Evolutionary conservation across 2,329 filamentous ascomycete species (phyloP), one percentile per base, ranked within the genome.

Genomic region (Cercospora zeina): DNA sequence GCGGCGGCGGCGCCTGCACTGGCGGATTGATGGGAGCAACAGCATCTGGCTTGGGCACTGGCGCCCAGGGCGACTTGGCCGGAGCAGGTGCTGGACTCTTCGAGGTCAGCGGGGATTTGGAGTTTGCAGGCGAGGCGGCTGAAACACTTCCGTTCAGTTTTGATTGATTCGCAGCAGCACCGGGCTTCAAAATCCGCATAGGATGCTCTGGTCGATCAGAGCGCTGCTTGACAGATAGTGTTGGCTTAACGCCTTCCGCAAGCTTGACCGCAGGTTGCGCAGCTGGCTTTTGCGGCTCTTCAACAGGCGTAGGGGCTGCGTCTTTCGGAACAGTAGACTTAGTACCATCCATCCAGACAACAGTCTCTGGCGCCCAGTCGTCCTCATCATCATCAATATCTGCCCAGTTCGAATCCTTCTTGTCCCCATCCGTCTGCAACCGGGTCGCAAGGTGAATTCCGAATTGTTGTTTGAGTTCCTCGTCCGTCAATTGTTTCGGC

Each of bases 371-470:
- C 13, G 87, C 89, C 89, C 90, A 93, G 71, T 93, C 90, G 37
- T 95, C 91, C 70, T 93, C 89, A 67, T 95, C 90, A 62, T 95
- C 91, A 64, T 95, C 91, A 63, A 93, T 93, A 72, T 96, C 91
- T 24, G 90, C 91, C 91, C 91, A 96, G 74, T 93, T 93, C 33
- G 88, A 86, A 70, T 92, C 89, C 62, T 89, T 89, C 62, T 85
- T 85, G 58, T 81, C 76, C 72, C 92, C 89, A 67, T 93, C 89
- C 54, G 89, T 84, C 67, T 91, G 88, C 61, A 95, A 79, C 69
- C 91, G 87, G 69, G 84, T 91, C 61, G 90, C 89, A 77, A 96
- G 84, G 73, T 95, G 91, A 70, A 95, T 95, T 33, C 91, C 90
- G 75, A 90, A 92, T 73, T 91, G 90, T 74, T 91, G 89, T 71